phyloP scores from a whole-genome alignment of 2,329 filamentous ascomycete genomes.

The Phialocephala sp. region DNA sequence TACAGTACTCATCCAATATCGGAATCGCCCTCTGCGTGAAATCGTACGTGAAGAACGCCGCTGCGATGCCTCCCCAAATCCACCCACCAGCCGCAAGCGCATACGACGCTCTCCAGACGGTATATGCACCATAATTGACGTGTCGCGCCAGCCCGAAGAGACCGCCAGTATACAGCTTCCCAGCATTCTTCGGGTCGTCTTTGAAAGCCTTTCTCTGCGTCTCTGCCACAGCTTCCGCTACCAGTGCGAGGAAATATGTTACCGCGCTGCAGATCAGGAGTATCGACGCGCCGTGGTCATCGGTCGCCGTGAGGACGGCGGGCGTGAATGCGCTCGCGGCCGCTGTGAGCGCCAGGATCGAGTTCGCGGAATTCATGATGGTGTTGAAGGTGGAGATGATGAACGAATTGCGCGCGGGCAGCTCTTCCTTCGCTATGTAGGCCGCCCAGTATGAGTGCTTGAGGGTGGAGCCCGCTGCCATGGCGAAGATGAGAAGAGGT shows the following conservation, averaged over 20 bases:
- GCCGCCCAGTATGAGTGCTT: slow-evolving; percentile 64
- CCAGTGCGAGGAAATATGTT: slow-evolving; percentile 1
- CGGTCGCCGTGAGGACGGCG: background rate
- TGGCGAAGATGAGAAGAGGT: slow-evolving; percentile 48
- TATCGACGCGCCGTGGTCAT: background rate
- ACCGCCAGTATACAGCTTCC: slow-evolving; percentile 56
- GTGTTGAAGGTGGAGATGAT: slow-evolving; percentile 58
- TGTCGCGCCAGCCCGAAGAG: slow-evolving; percentile 56
- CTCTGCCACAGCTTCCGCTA: slow-evolving; percentile 60
- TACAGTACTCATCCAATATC: slow-evolving; percentile 55
- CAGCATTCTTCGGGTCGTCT: slow-evolving; percentile 54
- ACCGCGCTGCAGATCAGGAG: background rate
- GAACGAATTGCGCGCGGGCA: slow-evolving; percentile 50
- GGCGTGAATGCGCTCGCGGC: slow-evolving; percentile 50
- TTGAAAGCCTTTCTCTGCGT: slow-evolving; percentile 61
- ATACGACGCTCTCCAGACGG: slow-evolving; percentile 56
- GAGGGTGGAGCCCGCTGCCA: slow-evolving; percentile 39
- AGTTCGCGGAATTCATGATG: slow-evolving; percentile 59
- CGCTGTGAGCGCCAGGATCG: slow-evolving; percentile 57
- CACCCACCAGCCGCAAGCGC: slow-evolving; percentile 55
- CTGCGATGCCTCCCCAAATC: slow-evolving; percentile 48
- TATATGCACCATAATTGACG: slow-evolving; percentile 60
- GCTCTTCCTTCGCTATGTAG: slow-evolving; percentile 54
- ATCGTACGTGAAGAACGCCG: slow-evolving; percentile 50
- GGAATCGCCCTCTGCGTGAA: slow-evolving; percentile 53